Evolutionary conservation across 345 rosid species (phyloP), one percentile per base, ranked within the genome.

Genomic region (Acer yangbiense): DNA sequence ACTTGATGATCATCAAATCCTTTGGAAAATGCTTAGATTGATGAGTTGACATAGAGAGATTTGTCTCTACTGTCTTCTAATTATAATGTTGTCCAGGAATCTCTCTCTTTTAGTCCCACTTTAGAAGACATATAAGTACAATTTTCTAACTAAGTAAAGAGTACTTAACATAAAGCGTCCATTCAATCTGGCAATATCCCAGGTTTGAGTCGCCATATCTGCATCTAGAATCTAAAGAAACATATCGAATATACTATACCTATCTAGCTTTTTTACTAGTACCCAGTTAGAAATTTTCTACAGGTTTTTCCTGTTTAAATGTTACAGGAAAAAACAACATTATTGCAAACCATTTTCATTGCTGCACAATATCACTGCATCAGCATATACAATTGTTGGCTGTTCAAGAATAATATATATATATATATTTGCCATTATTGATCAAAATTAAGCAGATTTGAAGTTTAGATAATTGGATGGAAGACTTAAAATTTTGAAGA

Each of bases 91-190:
- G 21, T 63, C 27, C 29, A 25, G 25, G 43, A 43, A 23, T 32
- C 61, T 35, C n/a, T 55, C 44, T 50, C 65, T 43, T 46, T 43
- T 60, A 48, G 62, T 50, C 20, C 69, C 72, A 70, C 76, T 74
- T 74, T 68, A 16, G 63, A 29, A 68, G 68, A 44, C 64, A 54
- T 39, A 68, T 41, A 68, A 65, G 63, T 46, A 70, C 72, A 54
- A 35, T 35, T 35, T 35, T 35, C 39, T 35, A 32, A 32, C 6
- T 32, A 35, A 35, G 39, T 35, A 35, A 5, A 35, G 39, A 4
- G 0, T 35, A 4, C 6, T 35, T 35, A 35, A 35, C 6, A 35
- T 35, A 35, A 35, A 35, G 4, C 39, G 39, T 35, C 39, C 39
- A 35, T 35, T 35, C 6, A 35, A 35, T 35, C 39, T 32, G 5